A percentile compares a stretch with the other conserved stretches of the same genome.
Evolutionary conservation across 352 stramenopile species (phyloP).

Genomic region (Plasmopara viticola): DNA sequence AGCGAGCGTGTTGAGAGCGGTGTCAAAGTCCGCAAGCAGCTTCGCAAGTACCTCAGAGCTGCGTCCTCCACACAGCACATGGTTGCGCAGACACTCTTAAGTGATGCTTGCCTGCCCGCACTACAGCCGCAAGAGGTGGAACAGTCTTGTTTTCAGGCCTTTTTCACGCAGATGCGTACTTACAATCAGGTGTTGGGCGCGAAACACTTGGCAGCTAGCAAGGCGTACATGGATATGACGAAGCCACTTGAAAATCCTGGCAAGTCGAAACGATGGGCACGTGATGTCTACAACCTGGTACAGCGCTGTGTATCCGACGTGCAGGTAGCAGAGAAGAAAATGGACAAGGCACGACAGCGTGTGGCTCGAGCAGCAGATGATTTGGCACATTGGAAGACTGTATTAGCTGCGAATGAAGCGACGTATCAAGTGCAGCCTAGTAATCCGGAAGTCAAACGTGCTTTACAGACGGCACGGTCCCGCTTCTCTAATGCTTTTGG

Average conservation of each 20-base stretch:
- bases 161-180: constrained; percentile 67
- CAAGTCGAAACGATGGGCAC: constrained; percentile 64
- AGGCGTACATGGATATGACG: constrained; percentile 72
- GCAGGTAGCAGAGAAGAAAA: constrained; percentile 59
- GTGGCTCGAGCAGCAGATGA: constrained; percentile 64
- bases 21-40: constrained; percentile 74
- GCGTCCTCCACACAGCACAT: constrained; percentile 70
- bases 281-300: constrained; percentile 74
- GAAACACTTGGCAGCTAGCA: constrained; percentile 70
- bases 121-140: constrained; percentile 77
- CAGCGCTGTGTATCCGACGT: constrained; percentile 77
- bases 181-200: constrained; percentile 78
- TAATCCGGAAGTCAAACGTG: constrained; percentile 64
- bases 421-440: constrained; percentile 77
- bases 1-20: constrained; percentile 74
- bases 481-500: constrained; percentile 57
- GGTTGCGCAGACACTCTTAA: constrained; percentile 74
- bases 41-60: constrained; percentile 80
- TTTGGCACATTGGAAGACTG: constrained; percentile 63
- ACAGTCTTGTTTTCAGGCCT: constrained; percentile 72
- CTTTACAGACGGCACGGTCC: constrained; percentile 55
- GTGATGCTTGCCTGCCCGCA: constrained; percentile 62
- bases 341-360: constrained; percentile 60
- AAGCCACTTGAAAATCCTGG: constrained; percentile 69
- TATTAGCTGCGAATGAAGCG: constrained; percentile 73